Evolutionary conservation across 2,329 filamentous ascomycete species (phyloP).

Genomic region (Hirsutella thompsonii): DNA sequence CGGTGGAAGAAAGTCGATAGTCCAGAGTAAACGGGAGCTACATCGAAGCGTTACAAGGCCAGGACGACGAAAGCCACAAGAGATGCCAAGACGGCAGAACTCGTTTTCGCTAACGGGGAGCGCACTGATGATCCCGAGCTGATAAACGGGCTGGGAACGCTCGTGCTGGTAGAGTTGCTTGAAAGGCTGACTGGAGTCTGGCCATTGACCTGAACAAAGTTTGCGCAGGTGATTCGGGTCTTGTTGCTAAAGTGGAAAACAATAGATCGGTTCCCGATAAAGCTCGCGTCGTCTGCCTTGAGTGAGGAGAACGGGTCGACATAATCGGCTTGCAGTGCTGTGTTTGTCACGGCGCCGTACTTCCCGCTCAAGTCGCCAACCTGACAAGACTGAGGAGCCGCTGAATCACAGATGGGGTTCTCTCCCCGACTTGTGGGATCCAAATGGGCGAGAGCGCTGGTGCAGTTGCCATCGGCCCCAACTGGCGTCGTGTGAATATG

Average conservation of each 20-base stretch:
- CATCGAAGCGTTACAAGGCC: too few species aligned
- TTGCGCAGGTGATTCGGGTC: conserved; percentile 52
- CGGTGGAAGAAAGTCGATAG: background rate
- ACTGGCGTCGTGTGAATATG: conserved; percentile 59
- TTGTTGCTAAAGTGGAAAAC: conserved; percentile 52
- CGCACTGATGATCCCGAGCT: too few species aligned
- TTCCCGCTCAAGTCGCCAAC: conserved; percentile 69
- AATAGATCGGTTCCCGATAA: conserved; percentile 52
- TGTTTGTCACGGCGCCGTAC: conserved; percentile 44
- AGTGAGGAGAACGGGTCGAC: conserved; percentile 45
- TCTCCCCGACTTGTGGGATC: conserved; percentile 58
- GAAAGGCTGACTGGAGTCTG: too few species aligned
- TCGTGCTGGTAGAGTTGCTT: too few species aligned
- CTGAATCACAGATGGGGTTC: conserved; percentile 42
- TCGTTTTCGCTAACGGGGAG: too few species aligned
- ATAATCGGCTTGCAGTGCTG: conserved; percentile 37
- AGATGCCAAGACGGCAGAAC: too few species aligned
- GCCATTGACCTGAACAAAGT: conserved; percentile 29
- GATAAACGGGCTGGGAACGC: too few species aligned
- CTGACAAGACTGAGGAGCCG: conserved; percentile 51
- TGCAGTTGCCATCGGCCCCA: conserved; percentile 57
- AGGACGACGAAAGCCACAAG: too few species aligned
- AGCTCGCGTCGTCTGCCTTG: conserved; percentile 33
- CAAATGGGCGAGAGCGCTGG: conserved; percentile 50
- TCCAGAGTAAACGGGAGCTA: too few species aligned